Evolutionary conservation across 176 grass and related monocot species (phyloP).

Genomic region (Eleusine coracana): DNA sequence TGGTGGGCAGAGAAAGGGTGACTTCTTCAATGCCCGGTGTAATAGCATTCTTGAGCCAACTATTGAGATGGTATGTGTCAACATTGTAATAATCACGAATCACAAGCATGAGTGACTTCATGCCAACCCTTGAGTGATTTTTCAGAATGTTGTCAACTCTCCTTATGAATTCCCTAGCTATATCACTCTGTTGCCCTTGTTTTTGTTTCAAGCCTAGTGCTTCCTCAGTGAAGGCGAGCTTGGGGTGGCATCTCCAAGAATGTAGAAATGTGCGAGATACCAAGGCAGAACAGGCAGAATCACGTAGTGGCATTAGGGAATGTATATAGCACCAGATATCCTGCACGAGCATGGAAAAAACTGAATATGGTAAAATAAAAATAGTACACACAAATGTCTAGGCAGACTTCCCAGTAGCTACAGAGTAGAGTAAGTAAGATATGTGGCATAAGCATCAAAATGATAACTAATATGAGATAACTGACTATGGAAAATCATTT

Average conservation of each 20-base stretch:
- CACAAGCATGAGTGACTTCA: neutral
- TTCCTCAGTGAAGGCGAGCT: neutral
- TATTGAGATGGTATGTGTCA: neutral
- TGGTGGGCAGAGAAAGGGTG: neutral
- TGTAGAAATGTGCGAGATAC: neutral
- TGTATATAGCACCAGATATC: neutral
- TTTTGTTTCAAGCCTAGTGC: neutral
- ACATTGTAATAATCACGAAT: neutral
- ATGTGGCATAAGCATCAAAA: too few relatives aligned
- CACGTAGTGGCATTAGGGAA: neutral
- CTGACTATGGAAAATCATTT: too few relatives aligned
- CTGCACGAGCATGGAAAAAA: neutral
- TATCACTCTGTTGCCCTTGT: neutral
- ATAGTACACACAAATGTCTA: too few relatives aligned
- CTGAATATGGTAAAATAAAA: neutral
- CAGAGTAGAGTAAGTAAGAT: too few relatives aligned
- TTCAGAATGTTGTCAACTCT: neutral
- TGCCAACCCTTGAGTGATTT: neutral
- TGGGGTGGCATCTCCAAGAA: neutral
- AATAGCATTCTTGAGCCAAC: neutral
- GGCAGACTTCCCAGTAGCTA: too few relatives aligned
- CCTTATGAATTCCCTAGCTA: neutral
- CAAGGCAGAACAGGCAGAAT: neutral
- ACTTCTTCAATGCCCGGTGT: neutral
- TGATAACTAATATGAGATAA: too few relatives aligned